Evolutionary conservation across 495 filamentous ascomycete genomes (phyloP).

Genomic region (Penicillium argentinense): DNA sequence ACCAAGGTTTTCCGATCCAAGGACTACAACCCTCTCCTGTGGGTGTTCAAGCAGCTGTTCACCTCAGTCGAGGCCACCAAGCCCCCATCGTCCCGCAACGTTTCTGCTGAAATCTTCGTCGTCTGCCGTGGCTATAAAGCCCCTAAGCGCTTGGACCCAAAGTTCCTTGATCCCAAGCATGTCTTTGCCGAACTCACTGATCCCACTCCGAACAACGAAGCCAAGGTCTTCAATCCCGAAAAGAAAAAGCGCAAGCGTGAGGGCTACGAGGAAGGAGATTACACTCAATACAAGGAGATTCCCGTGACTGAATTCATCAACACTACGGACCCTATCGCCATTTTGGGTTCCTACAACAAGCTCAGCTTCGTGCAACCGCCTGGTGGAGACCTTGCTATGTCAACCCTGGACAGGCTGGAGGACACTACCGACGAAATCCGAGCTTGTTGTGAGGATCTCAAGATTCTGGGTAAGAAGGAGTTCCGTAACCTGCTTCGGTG

Average conservation of each 20-base stretch:
- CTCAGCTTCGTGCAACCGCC: constrained; percentile 74
- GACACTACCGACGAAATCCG: constrained; percentile 90
- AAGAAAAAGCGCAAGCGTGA: constrained; percentile 95
- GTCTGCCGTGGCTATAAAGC: constrained; percentile 94
- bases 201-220: constrained; percentile 91
- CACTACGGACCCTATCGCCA: constrained; percentile 91
- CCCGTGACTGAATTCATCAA: constrained; percentile 92
- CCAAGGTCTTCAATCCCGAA: constrained; percentile 96
- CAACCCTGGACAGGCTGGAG: constrained; percentile 82
- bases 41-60: constrained; percentile 98
- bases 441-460: constrained; percentile 82
- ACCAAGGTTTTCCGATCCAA: constrained; percentile 99
- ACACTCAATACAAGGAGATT: constrained; percentile 85
- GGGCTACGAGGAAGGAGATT: constrained; percentile 96
- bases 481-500: constrained; percentile 92
- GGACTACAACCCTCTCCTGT: constrained; percentile 92
- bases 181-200: constrained; percentile 95
- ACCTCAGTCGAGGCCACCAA: constrained; percentile 94
- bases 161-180: constrained; percentile 83
- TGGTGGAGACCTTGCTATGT: constrained; percentile 82
- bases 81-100: constrained; percentile 91
- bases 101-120: constrained; percentile 97
- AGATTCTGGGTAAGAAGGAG: constrained; percentile 88
- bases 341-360: constrained; percentile 82
- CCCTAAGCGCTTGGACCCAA: constrained; percentile 87